A percentile compares a stretch with the other conserved stretches of the same genome.
Evolutionary conservation across 129 eudicot species (phyloP).

Genomic region (Arctium lappa): DNA sequence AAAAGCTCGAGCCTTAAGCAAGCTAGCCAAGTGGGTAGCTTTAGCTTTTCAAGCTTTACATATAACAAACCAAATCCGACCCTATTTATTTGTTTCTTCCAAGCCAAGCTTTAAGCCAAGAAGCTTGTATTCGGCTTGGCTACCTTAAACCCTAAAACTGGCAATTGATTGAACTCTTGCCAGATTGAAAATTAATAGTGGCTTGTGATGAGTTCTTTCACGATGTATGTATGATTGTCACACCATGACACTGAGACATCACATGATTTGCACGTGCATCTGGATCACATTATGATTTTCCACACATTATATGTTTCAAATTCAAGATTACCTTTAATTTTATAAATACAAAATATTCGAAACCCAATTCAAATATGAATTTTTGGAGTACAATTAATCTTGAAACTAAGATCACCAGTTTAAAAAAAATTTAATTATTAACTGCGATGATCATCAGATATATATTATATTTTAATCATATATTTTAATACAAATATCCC

Average conservation of each 20-base stretch:
- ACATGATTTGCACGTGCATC: constrained; percentile 21
- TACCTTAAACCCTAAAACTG: neutral
- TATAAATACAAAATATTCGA: neutral
- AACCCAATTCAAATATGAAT: neutral
- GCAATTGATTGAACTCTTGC: neutral
- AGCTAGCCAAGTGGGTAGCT: neutral
- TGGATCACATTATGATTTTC: constrained; percentile 7
- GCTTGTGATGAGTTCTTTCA: constrained; percentile 15
- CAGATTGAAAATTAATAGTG: constrained; percentile 8
- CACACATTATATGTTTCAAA: neutral
- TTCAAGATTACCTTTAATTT: neutral
- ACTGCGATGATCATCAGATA: no score
- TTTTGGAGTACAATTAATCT: neutral
- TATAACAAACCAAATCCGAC: no score
- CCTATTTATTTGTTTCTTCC: no score
- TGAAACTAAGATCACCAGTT: neutral
- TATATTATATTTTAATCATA: no score
- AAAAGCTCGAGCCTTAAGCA: neutral
- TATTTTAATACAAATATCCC: constrained; percentile 18
- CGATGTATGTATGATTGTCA: constrained; percentile 15
- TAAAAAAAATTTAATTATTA: no score
- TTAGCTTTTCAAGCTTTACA: neutral
- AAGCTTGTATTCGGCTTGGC: neutral
- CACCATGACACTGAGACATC: constrained; percentile 23
- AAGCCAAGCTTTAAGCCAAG: no score